Base-by-base conservation (phyloP, 2,329 filamentous ascomycete genomes). In the Graphilbum fragrans region DNA sequence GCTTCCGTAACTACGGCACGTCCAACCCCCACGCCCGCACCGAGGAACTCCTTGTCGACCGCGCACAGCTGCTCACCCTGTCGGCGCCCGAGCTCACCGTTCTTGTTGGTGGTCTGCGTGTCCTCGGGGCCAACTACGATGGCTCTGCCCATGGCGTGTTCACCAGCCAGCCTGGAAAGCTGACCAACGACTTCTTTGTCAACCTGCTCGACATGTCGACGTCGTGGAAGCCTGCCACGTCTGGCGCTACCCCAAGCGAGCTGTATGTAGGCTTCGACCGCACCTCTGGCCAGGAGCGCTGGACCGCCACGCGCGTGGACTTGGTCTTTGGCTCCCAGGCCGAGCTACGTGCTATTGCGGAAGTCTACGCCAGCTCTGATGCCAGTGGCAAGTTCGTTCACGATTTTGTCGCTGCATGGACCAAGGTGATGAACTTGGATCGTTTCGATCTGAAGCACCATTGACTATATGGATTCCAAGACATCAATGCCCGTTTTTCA, bases 141-240 rank as follows among this genome's bases (percentile, higher is more conserved):
- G 77, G 77, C 34, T 84, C 80, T 1, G 55, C 65, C 20, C 60
- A 74, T 44, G 83, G 83, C 45, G 70, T 87, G 44, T 68, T 87
- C 54, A 88, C 83, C 43, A 67, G 69, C 50, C 67, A 66, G 8
- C 78, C 80, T 1, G 83, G 83, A 34, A 61, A 74, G 50, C 67
- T 88, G 52, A 83, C 77, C 54, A 86, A 83, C 60, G 83, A 87
- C 63, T 88, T 86, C 70, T 88, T 88, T 55, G 72, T 84, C 60
- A 86, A 87, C 64, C 67, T 88, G 2, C 72, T 88, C 20, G 81
- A 86, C 53, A 73, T 70, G 52, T 64, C 61, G 58, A 82, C 72
- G 7, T 65, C 61, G 19, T 87, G 83, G 83, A 76, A 75, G 62
- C 53, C 71, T n/a, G 61, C 59, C 85, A 50, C 16, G 27, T 20